phyloP scores from a whole-genome alignment of 2,329 filamentous ascomycete genomes.

The Trichoderma semiorbis region DNA sequence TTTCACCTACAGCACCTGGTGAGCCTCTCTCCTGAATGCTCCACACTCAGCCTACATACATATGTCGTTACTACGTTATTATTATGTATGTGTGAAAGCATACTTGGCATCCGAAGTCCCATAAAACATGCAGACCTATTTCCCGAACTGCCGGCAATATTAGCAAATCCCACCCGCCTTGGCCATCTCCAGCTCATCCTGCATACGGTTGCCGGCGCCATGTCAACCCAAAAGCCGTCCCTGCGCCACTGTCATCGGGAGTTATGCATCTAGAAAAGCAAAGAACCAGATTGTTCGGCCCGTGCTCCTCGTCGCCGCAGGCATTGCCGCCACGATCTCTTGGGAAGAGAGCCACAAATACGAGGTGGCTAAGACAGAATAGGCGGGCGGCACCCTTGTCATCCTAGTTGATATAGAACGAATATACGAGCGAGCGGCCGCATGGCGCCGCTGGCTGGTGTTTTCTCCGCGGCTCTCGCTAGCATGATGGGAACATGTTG shows the following conservation, averaged over 20 bases:
- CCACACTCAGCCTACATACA: background rate
- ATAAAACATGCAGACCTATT: background rate
- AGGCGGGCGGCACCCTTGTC: background rate
- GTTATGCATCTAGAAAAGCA: background rate
- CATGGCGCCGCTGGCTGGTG: background rate
- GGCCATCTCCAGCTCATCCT: background rate
- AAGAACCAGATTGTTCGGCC: background rate
- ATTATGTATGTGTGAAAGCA: background rate
- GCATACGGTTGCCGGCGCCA: background rate
- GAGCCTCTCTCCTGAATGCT: background rate
- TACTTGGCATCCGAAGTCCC: background rate
- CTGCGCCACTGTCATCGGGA: slow-evolving; percentile 5
- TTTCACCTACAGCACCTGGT: background rate
- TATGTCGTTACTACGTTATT: background rate
- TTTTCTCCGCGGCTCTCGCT: background rate
- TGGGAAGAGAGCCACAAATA: slow-evolving; percentile 1
- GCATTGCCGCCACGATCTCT: background rate
- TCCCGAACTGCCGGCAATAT: background rate
- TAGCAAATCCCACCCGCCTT: background rate
- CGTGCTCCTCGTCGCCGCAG: background rate
- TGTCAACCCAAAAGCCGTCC: background rate
- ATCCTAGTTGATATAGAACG: background rate
- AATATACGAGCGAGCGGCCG: background rate
- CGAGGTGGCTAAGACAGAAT: background rate
- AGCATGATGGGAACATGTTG: background rate